Base-by-base conservation (phyloP, 495 filamentous ascomycete genomes). In the Trichoderma reesei region DNA sequence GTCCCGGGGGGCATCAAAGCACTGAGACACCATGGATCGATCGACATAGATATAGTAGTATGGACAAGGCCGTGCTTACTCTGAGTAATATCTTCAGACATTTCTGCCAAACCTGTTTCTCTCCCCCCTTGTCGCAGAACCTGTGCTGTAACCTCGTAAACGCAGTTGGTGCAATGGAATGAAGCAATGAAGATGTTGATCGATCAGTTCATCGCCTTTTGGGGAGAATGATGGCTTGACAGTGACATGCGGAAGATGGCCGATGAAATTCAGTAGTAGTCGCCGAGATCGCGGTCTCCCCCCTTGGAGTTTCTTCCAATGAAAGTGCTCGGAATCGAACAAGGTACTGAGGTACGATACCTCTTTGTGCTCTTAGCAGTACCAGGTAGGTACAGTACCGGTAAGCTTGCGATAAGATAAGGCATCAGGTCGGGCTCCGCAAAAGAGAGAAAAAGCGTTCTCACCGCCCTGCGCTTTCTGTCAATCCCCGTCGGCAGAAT, bases 61-160 rank as follows among this genome's bases (percentile, higher is more conserved):
- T n/a, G n/a, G n/a, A n/a, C n/a, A n/a, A 8, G 42, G 42, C 42
- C 16, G 9, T 20, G 51, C 51, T 56, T 56, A 56, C 51, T 56
- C 51, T 31, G 51, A 56, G 51, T 56, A 34, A 56, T 56, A 56
- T 56, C 51, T 31, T 31, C 51, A 56, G 51, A 56, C 51, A 56
- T 56, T n/a, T 56, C 34, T 33, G 51, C 51, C 51, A 56, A 31
- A n/a, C n/a, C n/a, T n/a, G n/a, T n/a, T n/a, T n/a, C n/a, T n/a
- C n/a, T n/a, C 51, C 34, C 20, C 42, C 51, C 51, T 14, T 56
- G 51, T 56, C 51, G n/a, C 51, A 26, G 11, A n/a, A n/a, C 26
- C 6, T 56, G n/a, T 33, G 31, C 8, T 56, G 8, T 56, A 56
- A n/a, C 8, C 26, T n/a, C 20, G 34, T 5, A 26, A 56, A 56